These are phyloP conservation scores for Bertia moriformis DNA, from an alignment of 2,329 filamentous ascomycete genomes.

Conservation along the genomic window DNA sequence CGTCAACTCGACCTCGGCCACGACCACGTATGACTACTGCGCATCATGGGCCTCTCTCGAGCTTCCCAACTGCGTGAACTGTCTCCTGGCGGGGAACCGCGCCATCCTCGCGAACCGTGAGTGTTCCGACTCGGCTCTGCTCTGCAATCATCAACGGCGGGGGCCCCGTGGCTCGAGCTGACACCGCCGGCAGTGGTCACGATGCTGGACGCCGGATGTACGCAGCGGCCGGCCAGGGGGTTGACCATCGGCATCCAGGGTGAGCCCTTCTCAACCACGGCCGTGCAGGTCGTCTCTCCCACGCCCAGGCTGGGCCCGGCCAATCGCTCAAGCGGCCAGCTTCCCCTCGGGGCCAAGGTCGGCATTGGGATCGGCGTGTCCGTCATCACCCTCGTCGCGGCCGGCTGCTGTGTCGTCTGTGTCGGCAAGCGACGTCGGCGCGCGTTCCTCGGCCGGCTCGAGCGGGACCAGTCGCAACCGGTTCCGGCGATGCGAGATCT, in stretches of 20 bases:
- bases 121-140: slow-evolving; percentile 6
- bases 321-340: slow-evolving; percentile 24
- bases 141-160: too few relatives aligned
- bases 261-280: slow-evolving; percentile 30
- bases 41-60: slow-evolving; percentile 24
- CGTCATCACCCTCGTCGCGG: slow-evolving; percentile 26
- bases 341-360: slow-evolving; percentile 38
- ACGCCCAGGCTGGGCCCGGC: slow-evolving; percentile 21
- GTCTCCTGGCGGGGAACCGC: slow-evolving; percentile 21
- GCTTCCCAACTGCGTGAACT: slow-evolving; percentile 28
- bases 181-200: slow-evolving; percentile 21
- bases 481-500: slow-evolving; percentile 10
- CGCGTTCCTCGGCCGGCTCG: slow-evolving; percentile 31
- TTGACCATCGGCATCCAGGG: slow-evolving; percentile 33
- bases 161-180: neutral
- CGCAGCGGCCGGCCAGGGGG: slow-evolving; percentile 31
- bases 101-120: slow-evolving; percentile 38
- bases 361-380: slow-evolving; percentile 40
- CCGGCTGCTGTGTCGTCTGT: slow-evolving; percentile 38
- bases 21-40: slow-evolving; percentile 48
- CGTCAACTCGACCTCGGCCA: slow-evolving; percentile 19
- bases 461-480: slow-evolving; percentile 18
- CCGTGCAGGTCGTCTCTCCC: slow-evolving; percentile 33
- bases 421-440: slow-evolving; percentile 39
- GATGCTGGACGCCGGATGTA: slow-evolving; percentile 38